phyloP scores from a whole-genome alignment of 225 moss, liverwort and hornwort species.

The Marchantia paleacea region DNA sequence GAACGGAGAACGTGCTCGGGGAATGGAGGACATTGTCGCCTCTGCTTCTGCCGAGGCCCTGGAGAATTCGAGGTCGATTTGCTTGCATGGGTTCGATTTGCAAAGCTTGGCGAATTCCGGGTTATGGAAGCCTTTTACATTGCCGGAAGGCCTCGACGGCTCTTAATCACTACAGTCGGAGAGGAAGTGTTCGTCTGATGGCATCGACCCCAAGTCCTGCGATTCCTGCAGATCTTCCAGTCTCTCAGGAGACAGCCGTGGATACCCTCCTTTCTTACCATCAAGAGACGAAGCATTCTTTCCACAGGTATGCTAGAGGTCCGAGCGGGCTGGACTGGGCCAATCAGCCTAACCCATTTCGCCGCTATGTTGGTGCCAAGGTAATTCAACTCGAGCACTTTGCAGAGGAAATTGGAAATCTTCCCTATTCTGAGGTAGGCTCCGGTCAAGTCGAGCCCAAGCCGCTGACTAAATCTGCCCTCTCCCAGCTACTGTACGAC shows the following conservation, averaged over 20 bases:
- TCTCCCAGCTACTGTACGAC: slow-evolving; percentile 67
- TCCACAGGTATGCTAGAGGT: slow-evolving; percentile 58
- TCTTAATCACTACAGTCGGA: background rate
- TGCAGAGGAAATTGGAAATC: slow-evolving; percentile 21
- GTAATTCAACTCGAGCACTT: slow-evolving; percentile 52
- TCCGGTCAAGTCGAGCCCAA: slow-evolving; percentile 28
- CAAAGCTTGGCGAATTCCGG: slow-evolving; percentile 16
- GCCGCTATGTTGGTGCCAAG: slow-evolving; percentile 58
- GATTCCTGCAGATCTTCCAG: background rate
- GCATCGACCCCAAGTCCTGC: background rate
- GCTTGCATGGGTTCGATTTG: slow-evolving; percentile 19
- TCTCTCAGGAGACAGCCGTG: slow-evolving; percentile 8
- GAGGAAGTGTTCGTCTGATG: slow-evolving; percentile 2
- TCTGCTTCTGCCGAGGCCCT: no score
- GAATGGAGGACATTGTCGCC: no score
- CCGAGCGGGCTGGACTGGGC: slow-evolving; percentile 75
- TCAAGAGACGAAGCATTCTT: slow-evolving; percentile 71
- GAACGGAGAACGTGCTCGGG: no score
- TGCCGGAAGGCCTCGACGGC: background rate
- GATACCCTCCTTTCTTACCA: slow-evolving; percentile 52
- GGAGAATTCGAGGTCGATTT: no score
- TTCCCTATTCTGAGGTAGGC: slow-evolving; percentile 47
- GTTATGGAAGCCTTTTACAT: slow-evolving; percentile 13
- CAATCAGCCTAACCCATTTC: slow-evolving; percentile 75
- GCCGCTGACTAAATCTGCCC: slow-evolving; percentile 28